Evolutionary conservation across 108 stramenopile species (phyloP).

Genomic region (Nitzschia palea): DNA sequence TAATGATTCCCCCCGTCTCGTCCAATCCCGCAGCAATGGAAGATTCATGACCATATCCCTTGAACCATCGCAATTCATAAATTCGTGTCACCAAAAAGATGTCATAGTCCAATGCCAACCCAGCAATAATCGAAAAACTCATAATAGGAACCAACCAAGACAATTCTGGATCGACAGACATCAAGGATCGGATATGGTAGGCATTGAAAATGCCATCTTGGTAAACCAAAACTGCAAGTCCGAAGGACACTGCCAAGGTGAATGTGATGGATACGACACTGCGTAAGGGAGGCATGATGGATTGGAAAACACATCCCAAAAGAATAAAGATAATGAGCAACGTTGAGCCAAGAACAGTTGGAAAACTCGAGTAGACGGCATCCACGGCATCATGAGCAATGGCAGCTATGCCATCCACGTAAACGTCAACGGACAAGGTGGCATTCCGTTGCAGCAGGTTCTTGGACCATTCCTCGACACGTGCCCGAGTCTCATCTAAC

Average conservation of each 20-base stretch:
- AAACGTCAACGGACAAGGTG: constrained; percentile 8
- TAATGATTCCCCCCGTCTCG: constrained; percentile 38
- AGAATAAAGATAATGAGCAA: constrained; percentile 40
- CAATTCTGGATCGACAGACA: constrained; percentile 23
- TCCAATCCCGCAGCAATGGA: constrained; percentile 36
- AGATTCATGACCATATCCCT: constrained; percentile 26
- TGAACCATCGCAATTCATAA: constrained; percentile 32
- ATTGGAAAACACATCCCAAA: constrained; percentile 39
- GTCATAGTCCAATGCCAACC: constrained; percentile 52
- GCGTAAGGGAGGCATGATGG: constrained; percentile 31
- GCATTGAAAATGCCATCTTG: constrained; percentile 35
- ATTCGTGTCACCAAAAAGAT: constrained; percentile 43
- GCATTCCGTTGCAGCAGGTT: constrained; percentile 13
- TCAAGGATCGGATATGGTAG: constrained; percentile 3
- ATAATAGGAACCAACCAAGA: constrained; percentile 50
- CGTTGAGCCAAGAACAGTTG: constrained; percentile 30
- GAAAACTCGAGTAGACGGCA: constrained; percentile 29
- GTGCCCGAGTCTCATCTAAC: constrained; percentile 15
- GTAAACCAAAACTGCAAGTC: constrained; percentile 38
- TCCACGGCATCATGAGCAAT: constrained; percentile 35
- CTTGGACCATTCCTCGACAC: neutral
- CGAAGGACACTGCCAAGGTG: constrained; percentile 42
- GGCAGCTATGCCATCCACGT: constrained; percentile 30
- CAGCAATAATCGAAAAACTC: constrained; percentile 50
- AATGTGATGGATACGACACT: constrained; percentile 31